phyloP scores from a whole-genome alignment of 768 basidiomycete species.

The Xerocomus potaroensis region DNA sequence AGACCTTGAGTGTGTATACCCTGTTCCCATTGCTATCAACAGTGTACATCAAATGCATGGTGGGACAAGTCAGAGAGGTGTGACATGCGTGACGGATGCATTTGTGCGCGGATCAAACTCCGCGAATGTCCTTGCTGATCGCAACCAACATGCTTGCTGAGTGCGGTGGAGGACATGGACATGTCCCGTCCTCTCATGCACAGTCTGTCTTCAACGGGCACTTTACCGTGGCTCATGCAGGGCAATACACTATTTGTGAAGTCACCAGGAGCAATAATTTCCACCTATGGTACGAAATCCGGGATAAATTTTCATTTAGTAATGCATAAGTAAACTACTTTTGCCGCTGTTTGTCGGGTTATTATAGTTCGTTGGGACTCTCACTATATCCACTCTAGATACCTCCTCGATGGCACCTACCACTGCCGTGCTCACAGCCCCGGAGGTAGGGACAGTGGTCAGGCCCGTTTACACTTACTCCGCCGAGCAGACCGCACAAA shows the following conservation, averaged over 20 bases:
- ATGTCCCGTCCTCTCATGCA: not conserved
- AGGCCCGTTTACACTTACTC: slow-evolving; percentile 58
- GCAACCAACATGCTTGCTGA: no score
- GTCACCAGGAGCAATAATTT: not conserved
- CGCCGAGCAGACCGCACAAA: slow-evolving; percentile 55
- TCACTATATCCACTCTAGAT: not conserved
- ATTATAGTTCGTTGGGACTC: not conserved
- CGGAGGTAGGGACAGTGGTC: slow-evolving; percentile 49
- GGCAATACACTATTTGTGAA: not conserved
- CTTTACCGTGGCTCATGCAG: not conserved
- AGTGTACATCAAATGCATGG: slow-evolving; percentile 98
- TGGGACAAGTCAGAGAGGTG: slow-evolving; percentile 18
- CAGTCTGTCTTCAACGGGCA: not conserved
- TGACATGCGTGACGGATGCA: not conserved
- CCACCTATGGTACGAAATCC: not conserved
- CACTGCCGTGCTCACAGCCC: slow-evolving; percentile 48
- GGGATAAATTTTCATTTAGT: not conserved
- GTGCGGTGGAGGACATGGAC: not conserved
- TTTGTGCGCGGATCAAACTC: slow-evolving; percentile 10
- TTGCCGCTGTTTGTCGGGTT: no score
- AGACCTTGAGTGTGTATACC: slow-evolving; percentile 88
- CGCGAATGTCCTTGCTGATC: no score
- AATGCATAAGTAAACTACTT: not conserved
- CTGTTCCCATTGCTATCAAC: slow-evolving; percentile 73
- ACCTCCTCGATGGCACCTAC: slow-evolving; percentile 36